Evolutionary conservation across 139 green algal genomes (phyloP).

Genomic region (Cymbomonas tetramitiformis): DNA sequence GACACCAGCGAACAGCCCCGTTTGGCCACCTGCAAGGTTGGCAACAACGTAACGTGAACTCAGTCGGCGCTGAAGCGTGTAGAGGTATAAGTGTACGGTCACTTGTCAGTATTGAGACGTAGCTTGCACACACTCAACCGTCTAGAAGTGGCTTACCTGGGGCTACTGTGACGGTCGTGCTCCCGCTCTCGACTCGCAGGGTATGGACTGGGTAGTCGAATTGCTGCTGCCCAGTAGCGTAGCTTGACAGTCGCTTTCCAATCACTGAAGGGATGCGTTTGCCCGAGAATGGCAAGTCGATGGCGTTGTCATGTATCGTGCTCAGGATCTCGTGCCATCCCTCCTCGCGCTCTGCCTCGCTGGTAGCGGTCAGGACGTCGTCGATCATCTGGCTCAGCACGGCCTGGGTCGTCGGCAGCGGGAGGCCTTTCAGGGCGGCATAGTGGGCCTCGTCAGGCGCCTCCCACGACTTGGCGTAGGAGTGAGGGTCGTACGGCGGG

Average conservation of each 20-base stretch:
- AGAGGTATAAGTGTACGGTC: no score
- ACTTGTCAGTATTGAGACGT: no score
- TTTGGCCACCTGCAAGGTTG: no score
- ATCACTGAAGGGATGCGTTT: conserved; percentile 10
- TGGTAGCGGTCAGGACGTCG: conserved; percentile 1
- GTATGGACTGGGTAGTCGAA: conserved; percentile 13
- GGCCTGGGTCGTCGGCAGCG: conserved; percentile 2
- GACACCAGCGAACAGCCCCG: conserved; percentile 9
- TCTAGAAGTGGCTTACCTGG: not conserved
- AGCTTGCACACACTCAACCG: no score
- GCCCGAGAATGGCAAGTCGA: conserved; percentile 7
- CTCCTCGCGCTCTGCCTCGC: conserved; percentile 1
- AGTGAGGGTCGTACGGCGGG: conserved; percentile 12
- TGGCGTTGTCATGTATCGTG: conserved; percentile 5
- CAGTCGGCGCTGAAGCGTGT: no score
- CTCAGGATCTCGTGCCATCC: conserved; percentile 13
- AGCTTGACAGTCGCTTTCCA: not conserved
- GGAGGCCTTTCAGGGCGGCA: not conserved
- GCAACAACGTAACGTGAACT: no score
- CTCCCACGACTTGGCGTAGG: conserved; percentile 7
- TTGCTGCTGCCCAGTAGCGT: conserved; percentile 9
- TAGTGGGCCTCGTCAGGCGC: conserved; percentile 10
- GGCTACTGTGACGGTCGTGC: conserved; percentile 5
- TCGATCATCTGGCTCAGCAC: conserved; percentile 8
- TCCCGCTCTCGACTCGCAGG: not conserved